Evolutionary conservation across 2,329 filamentous ascomycete species (phyloP).

Genomic region (Calonectria pseudoreteaudii): DNA sequence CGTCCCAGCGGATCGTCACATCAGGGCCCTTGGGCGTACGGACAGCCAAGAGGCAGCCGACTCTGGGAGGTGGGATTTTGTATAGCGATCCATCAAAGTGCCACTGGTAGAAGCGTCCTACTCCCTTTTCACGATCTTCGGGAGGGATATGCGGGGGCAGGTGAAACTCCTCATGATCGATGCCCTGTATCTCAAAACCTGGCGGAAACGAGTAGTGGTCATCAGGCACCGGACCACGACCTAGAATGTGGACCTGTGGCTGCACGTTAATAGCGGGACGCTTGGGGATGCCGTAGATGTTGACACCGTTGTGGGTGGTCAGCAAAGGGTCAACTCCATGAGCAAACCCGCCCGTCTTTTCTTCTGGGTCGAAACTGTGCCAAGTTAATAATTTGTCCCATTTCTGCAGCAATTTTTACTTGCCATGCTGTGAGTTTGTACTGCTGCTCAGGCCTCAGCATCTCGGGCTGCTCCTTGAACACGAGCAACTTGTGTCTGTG

Average conservation of each 20-base stretch:
- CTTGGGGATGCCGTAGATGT: background rate
- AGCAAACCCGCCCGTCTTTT: background rate
- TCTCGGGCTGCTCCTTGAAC: background rate
- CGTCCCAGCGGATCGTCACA: background rate
- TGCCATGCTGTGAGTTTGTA: background rate
- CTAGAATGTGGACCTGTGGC: background rate
- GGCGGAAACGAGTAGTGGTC: background rate
- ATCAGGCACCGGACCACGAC: background rate
- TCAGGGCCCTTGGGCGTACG: background rate
- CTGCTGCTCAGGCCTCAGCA: background rate
- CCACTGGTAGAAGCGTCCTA: background rate
- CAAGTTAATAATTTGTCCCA: background rate
- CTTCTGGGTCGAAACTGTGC: background rate
- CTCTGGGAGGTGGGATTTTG: background rate
- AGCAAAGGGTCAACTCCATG: background rate
- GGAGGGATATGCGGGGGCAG: background rate
- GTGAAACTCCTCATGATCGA: background rate
- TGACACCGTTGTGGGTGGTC: background rate
- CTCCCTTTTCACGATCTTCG: background rate
- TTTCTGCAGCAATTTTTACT: background rate
- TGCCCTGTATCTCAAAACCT: background rate
- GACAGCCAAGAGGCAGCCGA: background rate
- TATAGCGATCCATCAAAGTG: background rate
- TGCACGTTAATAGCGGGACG: background rate
- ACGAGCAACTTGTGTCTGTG: background rate